Base-by-base conservation (phyloP, 495 filamentous ascomycete genomes). In the Annulohypoxylon nitens region DNA sequence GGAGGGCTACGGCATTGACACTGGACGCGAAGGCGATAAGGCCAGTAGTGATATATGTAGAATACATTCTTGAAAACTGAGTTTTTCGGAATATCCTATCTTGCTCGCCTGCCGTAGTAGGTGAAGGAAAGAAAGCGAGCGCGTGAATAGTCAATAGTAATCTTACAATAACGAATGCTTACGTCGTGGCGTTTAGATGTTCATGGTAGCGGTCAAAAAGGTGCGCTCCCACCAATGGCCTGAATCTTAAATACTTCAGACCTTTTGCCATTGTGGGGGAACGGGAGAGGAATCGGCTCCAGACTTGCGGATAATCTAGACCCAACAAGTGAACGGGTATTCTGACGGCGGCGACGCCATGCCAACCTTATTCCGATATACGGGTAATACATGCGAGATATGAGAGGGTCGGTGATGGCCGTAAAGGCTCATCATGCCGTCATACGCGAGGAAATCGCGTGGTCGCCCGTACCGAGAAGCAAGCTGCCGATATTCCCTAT, bases 171-270 rank as follows among this genome's bases (percentile, higher is more conserved):
- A 48, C 34, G 39, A 63, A 59, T 23, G 23, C 25, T 43, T 47
- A 43, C 0, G 47, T 45, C 4, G 54, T 18, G 37, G 3, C 12
- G 33, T 57, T 57, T 45, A 59, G 4, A 59, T 37, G 33, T 59
- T 51, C 3, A 14, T 12, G 25, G 41, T 18, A 63, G 7, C 14
- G 51, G 50, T 60, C 69, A 25, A 64, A 59, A 53, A n/a, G 18
- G 7, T 33, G 3, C 9, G 23, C 12, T 60, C 54, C 12, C 20
- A 36, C 11, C 12, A 45, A 53, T 11, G 47, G 62, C 18, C 57
- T 50, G 48, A 66, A 61, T 39, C 51, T 60, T 71, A 71, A 71
- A 67, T 71, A 64, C 48, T 58, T 23, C 14, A 39, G 26, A 58
- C 14, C 51, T 57, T 9, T 39, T 36, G 16, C 50, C 67, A 58